Base-by-base conservation (phyloP, 768 basidiomycete species). In the Suillus sp. region DNA sequence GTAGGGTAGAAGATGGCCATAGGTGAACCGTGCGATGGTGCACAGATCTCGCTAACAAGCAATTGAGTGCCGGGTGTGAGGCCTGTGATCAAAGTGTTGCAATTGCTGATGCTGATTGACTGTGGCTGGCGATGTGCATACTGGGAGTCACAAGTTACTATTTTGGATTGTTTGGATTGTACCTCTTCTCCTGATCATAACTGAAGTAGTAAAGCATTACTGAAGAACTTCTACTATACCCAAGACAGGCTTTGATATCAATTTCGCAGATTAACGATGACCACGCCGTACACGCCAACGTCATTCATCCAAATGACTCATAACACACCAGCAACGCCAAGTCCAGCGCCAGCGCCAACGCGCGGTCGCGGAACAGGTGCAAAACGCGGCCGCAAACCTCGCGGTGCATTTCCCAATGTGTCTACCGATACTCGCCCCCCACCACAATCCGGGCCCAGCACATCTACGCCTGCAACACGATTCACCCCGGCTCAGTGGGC, bases 351-450 rank as follows among this genome's bases (percentile, higher is more conserved):
- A 8, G 45, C 68, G 22, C 60, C 62, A 22, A 50, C 74, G 16
- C 70, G 74, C 1, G 65, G 65, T 3, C 65, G 65, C 38, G 65
- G 65, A 40, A 50, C 69, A 18, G 79, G 80, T 62, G 80, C 79
- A 60, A 80, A 82, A 73, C 78, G 81, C 45, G 80, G 82, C 62
- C 74, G 79, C 50, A 85, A 85, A 70, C 82, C 83, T 7, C 79
- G 79, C 43, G 79, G 77, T 43, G 75, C 74, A 27, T 75, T 80
- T 14, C 64, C 74, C 34, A 72, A 66, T 13, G 61, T 65, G 27
- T 42, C 70, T 3, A 67, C 70, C 1, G 63, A 67, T 70, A 13
- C 66, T 42, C 63, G 62, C 48, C 60, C 34, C 37, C 54, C 57
- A 43, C 63, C 37, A 43, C 74, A 55, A 60, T 63, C 59, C 30